These are phyloP conservation scores for Saccharomyces mikatae DNA, from an alignment of 805 yeast species.

Conservation along the genomic window DNA sequence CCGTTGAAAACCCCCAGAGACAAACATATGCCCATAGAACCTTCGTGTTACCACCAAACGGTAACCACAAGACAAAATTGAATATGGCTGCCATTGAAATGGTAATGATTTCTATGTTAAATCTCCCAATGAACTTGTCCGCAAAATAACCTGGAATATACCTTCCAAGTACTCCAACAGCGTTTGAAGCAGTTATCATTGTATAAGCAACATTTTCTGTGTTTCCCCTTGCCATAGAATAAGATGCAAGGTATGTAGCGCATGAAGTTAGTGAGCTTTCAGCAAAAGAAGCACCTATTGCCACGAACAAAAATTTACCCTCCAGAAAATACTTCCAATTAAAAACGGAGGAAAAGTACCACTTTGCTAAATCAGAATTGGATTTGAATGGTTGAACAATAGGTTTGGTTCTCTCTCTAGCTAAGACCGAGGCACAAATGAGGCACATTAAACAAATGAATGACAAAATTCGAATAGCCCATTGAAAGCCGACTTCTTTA, in stretches of 20 bases:
- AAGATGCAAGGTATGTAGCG: constrained; percentile 46
- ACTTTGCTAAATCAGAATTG: constrained; percentile 23
- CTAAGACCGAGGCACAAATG: constrained; percentile 30
- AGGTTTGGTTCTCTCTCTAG: constrained; percentile 34
- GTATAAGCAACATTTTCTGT: constrained; percentile 37
- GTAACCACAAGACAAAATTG: constrained; percentile 36
- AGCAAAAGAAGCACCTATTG: constrained; percentile 38
- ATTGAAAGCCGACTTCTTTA: constrained; percentile 43
- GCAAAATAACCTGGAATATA: constrained; percentile 39
- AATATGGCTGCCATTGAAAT: constrained; percentile 30
- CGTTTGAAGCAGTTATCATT: constrained; percentile 40
- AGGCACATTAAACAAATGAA: constrained; percentile 39
- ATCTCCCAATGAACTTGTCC: constrained; percentile 41
- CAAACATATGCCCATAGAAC: constrained; percentile 38
- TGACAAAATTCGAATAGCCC: constrained; percentile 53
- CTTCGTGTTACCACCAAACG: constrained; percentile 31
- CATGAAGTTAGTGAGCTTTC: constrained; percentile 42
- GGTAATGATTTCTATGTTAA: constrained; percentile 41
- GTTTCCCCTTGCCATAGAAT: constrained; percentile 42
- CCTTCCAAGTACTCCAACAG: constrained; percentile 41
- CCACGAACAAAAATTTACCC: constrained; percentile 35
- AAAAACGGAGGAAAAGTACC: constrained; percentile 25
- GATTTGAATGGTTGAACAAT: constrained; percentile 32
- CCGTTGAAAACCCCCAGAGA: constrained; percentile 49
- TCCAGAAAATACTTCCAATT: constrained; percentile 36